Evolutionary conservation across 2,329 filamentous ascomycete genomes (phyloP).

Genomic region (Paraphaeosphaeria minitans): DNA sequence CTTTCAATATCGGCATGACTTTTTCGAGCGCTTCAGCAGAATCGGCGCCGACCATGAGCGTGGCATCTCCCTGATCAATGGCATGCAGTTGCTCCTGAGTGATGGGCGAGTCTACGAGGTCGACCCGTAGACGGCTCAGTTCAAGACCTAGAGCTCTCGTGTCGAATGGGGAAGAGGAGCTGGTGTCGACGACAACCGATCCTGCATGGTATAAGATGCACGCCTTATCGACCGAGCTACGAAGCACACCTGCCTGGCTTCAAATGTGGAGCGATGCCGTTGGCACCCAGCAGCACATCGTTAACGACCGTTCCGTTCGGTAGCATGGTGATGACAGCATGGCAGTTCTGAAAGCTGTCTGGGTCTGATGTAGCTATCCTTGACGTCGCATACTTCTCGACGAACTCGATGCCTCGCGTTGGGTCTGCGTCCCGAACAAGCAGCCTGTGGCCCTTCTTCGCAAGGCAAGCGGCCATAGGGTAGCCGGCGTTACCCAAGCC

Average conservation of each 20-base stretch:
- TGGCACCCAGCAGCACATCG: slow-evolving; percentile 21
- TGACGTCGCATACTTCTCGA: slow-evolving; percentile 24
- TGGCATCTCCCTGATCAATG: slow-evolving; percentile 40
- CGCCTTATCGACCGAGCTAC: not conserved
- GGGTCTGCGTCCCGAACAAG: slow-evolving; percentile 27
- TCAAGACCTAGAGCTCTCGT: slow-evolving; percentile 40
- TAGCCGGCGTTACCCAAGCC: slow-evolving; percentile 29
- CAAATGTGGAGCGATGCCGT: slow-evolving; percentile 22
- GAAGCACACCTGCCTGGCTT: slow-evolving; percentile 21
- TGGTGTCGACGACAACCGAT: slow-evolving; percentile 43
- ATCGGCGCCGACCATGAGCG: slow-evolving; percentile 43
- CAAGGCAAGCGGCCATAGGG: slow-evolving; percentile 26
- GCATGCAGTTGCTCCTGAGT: slow-evolving; percentile 47
- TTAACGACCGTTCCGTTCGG: slow-evolving; percentile 23
- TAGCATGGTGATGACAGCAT: slow-evolving; percentile 28
- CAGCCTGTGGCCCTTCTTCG: slow-evolving; percentile 24
- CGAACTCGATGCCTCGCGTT: slow-evolving; percentile 22
- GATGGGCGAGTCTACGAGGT: slow-evolving; percentile 44
- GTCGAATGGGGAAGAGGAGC: slow-evolving; percentile 44
- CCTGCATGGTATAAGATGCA: slow-evolving; percentile 20
- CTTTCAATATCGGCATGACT: slow-evolving; percentile 39
- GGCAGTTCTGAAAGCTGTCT: slow-evolving; percentile 24
- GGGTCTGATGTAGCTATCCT: slow-evolving; percentile 18
- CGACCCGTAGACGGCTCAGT: slow-evolving; percentile 34
- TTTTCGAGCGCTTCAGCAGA: slow-evolving; percentile 32